Conservation (phyloP, 2,329 filamentous ascomycete species). For the Didymella keratinophila region DNA sequence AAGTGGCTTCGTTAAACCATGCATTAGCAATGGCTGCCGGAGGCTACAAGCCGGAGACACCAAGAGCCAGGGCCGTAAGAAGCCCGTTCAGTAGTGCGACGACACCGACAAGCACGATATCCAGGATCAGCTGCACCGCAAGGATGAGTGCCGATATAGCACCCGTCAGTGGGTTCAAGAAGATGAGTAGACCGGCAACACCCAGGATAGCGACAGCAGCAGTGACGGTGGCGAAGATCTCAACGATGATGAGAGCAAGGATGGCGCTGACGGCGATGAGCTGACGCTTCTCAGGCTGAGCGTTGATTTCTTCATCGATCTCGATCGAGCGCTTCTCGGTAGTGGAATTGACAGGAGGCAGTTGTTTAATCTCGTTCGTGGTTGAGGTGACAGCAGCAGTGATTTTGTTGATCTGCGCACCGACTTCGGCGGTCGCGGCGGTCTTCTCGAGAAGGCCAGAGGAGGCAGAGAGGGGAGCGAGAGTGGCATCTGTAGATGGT, state of each 20-base stretch:
- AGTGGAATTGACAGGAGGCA: slow-evolving; percentile 17
- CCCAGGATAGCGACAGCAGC: slow-evolving; percentile 29
- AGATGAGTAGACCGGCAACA: slow-evolving; percentile 25
- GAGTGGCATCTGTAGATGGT: slow-evolving; percentile 25
- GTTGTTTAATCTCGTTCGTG: slow-evolving; percentile 19
- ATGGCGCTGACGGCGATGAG: slow-evolving; percentile 21
- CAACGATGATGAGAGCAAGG: slow-evolving; percentile 29
- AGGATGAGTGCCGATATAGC: slow-evolving; percentile 27
- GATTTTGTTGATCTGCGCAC: slow-evolving; percentile 26
- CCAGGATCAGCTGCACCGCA: slow-evolving; percentile 26
- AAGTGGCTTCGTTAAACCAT: too few relatives aligned
- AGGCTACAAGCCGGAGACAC: slow-evolving; percentile 11
- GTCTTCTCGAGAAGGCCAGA: slow-evolving; percentile 29
- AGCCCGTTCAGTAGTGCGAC: slow-evolving; percentile 27
- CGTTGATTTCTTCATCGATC: background rate
- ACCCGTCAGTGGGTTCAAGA: slow-evolving; percentile 26
- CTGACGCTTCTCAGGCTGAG: slow-evolving; percentile 23
- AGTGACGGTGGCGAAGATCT: slow-evolving; percentile 31
- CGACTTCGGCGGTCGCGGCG: slow-evolving; percentile 28
- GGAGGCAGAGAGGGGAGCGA: slow-evolving; percentile 26
- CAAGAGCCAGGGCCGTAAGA: slow-evolving; percentile 23
- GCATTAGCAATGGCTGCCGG: too few relatives aligned
- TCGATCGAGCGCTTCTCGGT: background rate
- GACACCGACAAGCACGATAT: slow-evolving; percentile 26
- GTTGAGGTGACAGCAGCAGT: slow-evolving; percentile 23